Percentiles rank a stretch among this genome's conserved stretches.
Evolutionary conservation across 352 stramenopile species (phyloP).

Genomic region (Globisporangium orthogonon): DNA sequence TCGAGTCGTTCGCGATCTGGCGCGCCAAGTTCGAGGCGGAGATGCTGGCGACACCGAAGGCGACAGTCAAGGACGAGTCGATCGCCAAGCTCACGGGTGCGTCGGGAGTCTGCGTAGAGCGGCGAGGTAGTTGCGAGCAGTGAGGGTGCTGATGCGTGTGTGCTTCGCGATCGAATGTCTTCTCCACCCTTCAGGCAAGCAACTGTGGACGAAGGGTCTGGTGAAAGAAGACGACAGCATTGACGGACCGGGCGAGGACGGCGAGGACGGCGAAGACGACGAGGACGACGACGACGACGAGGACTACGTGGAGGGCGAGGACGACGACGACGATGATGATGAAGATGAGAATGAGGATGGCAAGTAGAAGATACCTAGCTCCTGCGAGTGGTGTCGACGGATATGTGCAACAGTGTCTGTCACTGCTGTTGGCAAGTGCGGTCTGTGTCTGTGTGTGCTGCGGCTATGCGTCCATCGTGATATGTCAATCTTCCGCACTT

Average conservation of each 20-base stretch:
- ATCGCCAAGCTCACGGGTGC: constrained; percentile 73
- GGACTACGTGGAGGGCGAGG: constrained; percentile 22
- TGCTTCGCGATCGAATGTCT: no score
- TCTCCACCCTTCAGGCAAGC: constrained; percentile 23
- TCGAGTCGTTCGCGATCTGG: constrained; percentile 71
- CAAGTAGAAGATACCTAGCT: neutral
- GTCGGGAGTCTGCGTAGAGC: no score
- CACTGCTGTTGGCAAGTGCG: neutral
- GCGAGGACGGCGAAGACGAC: constrained; percentile 36
- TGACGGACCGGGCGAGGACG: constrained; percentile 32
- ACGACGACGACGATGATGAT: constrained; percentile 24
- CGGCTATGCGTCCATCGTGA: no score
- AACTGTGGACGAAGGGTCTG: constrained; percentile 69
- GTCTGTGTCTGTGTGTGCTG: no score
- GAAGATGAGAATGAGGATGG: constrained; percentile 3
- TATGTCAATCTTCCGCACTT: no score
- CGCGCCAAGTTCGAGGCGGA: constrained; percentile 65
- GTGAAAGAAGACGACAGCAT: constrained; percentile 55
- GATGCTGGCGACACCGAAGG: constrained; percentile 41
- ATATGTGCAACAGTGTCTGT: neutral
- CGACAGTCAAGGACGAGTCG: constrained; percentile 54
- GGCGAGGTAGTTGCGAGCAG: no score
- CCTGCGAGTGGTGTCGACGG: neutral
- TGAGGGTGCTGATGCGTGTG: no score
- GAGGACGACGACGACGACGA: constrained; percentile 26